Percentiles rank a stretch among this genome's conserved stretches.
Conservation (phyloP, 805 yeast genomes). For the Ogataea dorogensis region DNA sequence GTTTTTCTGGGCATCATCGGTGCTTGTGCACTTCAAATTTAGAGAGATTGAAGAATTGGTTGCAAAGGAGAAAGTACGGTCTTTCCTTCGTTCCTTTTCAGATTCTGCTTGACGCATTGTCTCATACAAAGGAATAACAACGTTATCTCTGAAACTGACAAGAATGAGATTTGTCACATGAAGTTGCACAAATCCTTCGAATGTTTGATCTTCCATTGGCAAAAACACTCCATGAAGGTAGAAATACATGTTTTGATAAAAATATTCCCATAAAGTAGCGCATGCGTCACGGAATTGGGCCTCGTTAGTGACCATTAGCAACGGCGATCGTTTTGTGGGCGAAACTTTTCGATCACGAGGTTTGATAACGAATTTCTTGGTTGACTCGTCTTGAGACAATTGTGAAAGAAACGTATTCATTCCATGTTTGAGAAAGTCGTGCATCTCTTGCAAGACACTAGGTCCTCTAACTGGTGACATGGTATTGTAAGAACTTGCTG, state of each 20-base stretch:
- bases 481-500: constrained; percentile 17
- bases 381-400: constrained; percentile 28
- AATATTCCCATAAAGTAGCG: constrained; percentile 55
- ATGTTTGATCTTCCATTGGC: constrained; percentile 50
- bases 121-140: constrained; percentile 53
- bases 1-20: constrained; percentile 15
- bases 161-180: constrained; percentile 42
- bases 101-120: constrained; percentile 33
- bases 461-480: constrained; percentile 26
- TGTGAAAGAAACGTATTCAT: constrained; percentile 31
- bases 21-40: neutral
- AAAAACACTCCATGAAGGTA: constrained; percentile 59
- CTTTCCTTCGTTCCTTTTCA: constrained; percentile 22
- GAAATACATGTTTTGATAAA: constrained; percentile 53
- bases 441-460: constrained; percentile 43
- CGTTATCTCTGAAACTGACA: constrained; percentile 49
- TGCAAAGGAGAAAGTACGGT: constrained; percentile 14
- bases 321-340: constrained; percentile 29
- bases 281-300: constrained; percentile 34
- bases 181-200: constrained; percentile 5
- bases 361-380: constrained; percentile 33
- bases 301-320: constrained; percentile 21
- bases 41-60: constrained; percentile 12
- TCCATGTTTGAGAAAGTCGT: constrained; percentile 44
- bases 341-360: constrained; percentile 4